Evolutionary conservation across 2,329 filamentous ascomycete species (phyloP).

Genomic region (Ambrosiella beaveri): DNA sequence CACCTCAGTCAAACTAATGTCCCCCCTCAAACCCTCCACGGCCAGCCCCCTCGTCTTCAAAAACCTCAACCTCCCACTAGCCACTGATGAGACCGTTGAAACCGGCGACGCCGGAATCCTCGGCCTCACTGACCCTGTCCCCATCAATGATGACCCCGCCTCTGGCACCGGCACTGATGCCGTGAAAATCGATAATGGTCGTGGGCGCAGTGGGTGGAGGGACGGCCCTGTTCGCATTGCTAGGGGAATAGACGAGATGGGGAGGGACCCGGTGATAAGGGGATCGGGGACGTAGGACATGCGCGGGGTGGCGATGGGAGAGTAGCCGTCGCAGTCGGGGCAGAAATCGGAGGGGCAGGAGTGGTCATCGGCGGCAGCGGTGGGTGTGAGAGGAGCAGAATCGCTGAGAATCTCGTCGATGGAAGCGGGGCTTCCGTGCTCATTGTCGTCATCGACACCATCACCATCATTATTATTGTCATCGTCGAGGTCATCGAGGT

Average conservation of each 20-base stretch:
- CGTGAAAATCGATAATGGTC: neutral
- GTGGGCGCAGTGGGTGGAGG: neutral
- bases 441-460: neutral
- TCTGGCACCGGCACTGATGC: neutral
- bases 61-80: neutral
- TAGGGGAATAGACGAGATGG: neutral
- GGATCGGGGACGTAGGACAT: neutral
- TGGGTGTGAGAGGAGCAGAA: neutral
- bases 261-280: neutral
- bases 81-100: neutral
- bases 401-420: neutral
- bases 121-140: neutral
- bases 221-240: neutral
- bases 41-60: neutral
- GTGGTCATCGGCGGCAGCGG: neutral
- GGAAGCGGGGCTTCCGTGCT: neutral
- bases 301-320: neutral
- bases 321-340: neutral
- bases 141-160: neutral
- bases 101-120: neutral
- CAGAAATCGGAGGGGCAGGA: neutral
- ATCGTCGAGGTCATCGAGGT: conserved; percentile 11
- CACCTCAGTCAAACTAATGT: neutral
- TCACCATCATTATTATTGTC: conserved; percentile 13
- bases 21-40: neutral